Evolutionary conservation across 306 rosid genomes (phyloP).

Genomic region (Astragalus glycyphyllos): DNA sequence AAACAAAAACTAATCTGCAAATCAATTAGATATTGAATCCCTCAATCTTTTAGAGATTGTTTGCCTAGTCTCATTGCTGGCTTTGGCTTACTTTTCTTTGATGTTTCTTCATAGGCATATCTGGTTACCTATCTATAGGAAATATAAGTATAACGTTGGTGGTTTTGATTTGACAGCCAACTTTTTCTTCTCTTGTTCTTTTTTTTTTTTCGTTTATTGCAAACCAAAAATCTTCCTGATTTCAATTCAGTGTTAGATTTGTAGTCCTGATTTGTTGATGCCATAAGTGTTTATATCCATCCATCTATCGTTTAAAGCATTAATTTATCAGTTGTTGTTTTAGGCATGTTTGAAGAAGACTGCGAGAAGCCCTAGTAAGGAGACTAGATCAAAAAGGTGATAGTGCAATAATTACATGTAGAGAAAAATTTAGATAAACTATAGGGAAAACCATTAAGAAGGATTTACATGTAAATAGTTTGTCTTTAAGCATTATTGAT

Average conservation of each 20-base stretch:
- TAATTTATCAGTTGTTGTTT: not conserved
- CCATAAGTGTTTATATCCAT: slow-evolving; percentile 2
- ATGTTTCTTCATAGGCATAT: slow-evolving; percentile 8
- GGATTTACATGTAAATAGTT: not conserved
- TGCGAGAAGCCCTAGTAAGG: not conserved
- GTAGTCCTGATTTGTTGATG: slow-evolving; percentile 1
- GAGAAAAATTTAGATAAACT: not conserved
- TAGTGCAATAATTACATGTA: not conserved
- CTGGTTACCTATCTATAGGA: not conserved
- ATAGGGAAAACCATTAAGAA: not conserved
- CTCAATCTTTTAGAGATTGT: slow-evolving; percentile 16
- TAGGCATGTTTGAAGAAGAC: not conserved
- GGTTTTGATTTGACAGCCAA: slow-evolving; percentile 20
- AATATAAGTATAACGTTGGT: not conserved
- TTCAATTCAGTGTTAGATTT: slow-evolving; percentile 24
- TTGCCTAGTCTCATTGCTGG: slow-evolving; percentile 16
- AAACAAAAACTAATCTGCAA: slow-evolving; percentile 1
- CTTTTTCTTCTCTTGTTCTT: slow-evolving; percentile 9
- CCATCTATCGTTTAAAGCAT: slow-evolving; percentile 34
- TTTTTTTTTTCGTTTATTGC: slow-evolving; percentile 12
- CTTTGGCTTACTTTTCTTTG: slow-evolving; percentile 19
- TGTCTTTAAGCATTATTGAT: slow-evolving; percentile 12
- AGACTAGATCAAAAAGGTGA: not conserved
- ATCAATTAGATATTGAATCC: slow-evolving; percentile 21
- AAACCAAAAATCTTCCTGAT: slow-evolving; percentile 1